A percentile compares a stretch with the other conserved stretches of the same genome.
Conservation (phyloP, 1,284 basidiomycete genomes). For the Austroboletus niveus region DNA sequence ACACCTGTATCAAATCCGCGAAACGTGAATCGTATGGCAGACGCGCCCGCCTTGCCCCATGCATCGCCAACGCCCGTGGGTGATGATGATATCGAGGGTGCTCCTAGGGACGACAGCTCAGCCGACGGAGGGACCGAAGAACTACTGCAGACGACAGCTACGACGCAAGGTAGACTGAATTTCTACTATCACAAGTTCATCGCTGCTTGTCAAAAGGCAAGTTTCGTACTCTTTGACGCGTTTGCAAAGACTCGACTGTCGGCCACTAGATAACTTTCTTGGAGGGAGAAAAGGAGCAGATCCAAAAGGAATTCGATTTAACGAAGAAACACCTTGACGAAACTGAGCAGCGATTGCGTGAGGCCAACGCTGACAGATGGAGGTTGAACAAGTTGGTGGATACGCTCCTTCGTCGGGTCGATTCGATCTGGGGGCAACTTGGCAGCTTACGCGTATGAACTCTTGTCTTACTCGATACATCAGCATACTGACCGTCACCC, state of each 20-base stretch:
- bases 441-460: conserved; percentile 13
- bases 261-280: conserved; percentile 14
- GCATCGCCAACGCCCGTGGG: conserved; percentile 11
- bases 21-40: not conserved
- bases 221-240: not conserved
- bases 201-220: conserved; percentile 13
- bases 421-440: conserved; percentile 11
- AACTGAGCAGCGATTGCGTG: conserved; percentile 19
- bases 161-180: conserved; percentile 15
- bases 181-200: conserved; percentile 14
- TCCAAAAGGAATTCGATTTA: conserved; percentile 20
- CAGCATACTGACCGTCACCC: not conserved
- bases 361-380: conserved; percentile 15
- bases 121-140: conserved; percentile 5
- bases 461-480: not conserved
- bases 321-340: conserved; percentile 20
- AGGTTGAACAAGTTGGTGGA: conserved; percentile 14
- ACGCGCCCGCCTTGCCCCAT: not conserved
- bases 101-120: not conserved
- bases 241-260: not conserved
- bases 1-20: conserved; percentile 26
- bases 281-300: conserved; percentile 14
- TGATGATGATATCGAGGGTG: not conserved
- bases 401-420: conserved; percentile 8
- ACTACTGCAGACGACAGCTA: conserved; percentile 19